Percentiles rank a stretch among this genome's conserved stretches.
These are phyloP conservation scores for Komagataella mondaviorum DNA, from an alignment of 805 yeast species.

Conservation along the genomic window DNA sequence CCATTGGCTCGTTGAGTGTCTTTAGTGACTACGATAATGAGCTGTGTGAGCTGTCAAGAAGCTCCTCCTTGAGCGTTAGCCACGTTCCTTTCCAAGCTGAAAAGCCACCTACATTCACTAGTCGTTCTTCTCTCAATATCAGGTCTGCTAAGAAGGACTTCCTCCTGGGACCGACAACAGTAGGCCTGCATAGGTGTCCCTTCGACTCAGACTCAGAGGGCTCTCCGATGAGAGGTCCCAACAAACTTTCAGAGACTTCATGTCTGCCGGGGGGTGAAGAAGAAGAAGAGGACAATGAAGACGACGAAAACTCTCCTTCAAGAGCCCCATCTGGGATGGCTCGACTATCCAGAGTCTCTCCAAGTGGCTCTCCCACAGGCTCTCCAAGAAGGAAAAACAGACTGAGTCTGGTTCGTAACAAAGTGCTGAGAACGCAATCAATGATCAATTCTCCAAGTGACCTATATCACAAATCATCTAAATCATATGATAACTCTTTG, in stretches of 20 bases:
- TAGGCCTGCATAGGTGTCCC: neutral
- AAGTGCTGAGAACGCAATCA: conserved; percentile 50
- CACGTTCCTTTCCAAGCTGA: neutral
- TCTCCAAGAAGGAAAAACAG: neutral
- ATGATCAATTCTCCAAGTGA: conserved; percentile 29
- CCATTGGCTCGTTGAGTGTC: neutral
- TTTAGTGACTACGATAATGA: neutral
- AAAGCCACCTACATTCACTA: neutral
- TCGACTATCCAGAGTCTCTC: neutral
- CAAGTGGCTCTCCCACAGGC: neutral
- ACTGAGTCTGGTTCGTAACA: conserved; percentile 11
- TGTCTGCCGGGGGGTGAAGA: neutral
- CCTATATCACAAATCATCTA: neutral
- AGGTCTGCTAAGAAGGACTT: neutral
- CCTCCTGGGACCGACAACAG: neutral
- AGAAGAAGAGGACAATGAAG: neutral
- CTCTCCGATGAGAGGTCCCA: neutral
- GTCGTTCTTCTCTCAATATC: neutral
- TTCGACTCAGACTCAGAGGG: neutral
- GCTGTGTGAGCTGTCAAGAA: neutral
- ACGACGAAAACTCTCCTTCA: neutral
- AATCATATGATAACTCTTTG: conserved; percentile 8
- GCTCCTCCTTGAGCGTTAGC: neutral
- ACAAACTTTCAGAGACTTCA: neutral
- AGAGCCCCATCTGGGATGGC: neutral